These are phyloP conservation scores for Odonthalia washingtoniensis DNA, from an alignment of 31 red algal genomes.

Conservation along the genomic window DNA sequence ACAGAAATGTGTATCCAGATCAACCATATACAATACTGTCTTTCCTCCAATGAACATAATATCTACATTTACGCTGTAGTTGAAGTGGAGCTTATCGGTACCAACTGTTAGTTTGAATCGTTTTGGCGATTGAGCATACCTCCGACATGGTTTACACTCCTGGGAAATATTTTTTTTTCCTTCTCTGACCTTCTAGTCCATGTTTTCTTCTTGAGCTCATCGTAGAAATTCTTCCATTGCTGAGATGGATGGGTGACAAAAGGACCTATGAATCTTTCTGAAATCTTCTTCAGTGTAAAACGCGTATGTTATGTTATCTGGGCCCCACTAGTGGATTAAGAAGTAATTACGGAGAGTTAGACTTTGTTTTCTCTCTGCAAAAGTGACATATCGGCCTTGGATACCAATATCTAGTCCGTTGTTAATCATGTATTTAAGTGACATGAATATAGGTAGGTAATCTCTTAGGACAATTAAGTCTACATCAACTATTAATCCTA, in stretches of 20 bases:
- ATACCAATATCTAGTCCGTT: conserved; percentile 28
- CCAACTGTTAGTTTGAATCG: too few species aligned
- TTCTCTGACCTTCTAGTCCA: too few species aligned
- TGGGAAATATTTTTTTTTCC: too few species aligned
- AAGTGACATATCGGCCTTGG: not conserved
- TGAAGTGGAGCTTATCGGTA: too few species aligned
- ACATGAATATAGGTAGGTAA: not conserved
- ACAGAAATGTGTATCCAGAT: too few species aligned
- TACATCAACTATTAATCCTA: conserved; percentile 19
- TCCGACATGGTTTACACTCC: too few species aligned
- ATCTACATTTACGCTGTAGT: too few species aligned
- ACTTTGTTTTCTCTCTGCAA: not conserved
- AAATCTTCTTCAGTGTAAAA: conserved; percentile 45
- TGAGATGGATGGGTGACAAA: conserved; percentile 39
- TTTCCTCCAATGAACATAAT: too few species aligned
- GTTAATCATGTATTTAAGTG: not conserved
- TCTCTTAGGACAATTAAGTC: not conserved
- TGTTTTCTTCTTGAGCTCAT: conserved; percentile 21
- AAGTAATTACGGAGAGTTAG: conserved; percentile 4
- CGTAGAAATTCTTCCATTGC: conserved; percentile 37
- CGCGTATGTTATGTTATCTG: not conserved
- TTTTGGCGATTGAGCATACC: too few species aligned
- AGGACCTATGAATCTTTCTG: conserved; percentile 27
- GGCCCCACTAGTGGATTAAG: not conserved
- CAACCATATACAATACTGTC: too few species aligned